Conservation (phyloP, 176 grass and related monocot genomes). For the Aechmea fasciata region DNA sequence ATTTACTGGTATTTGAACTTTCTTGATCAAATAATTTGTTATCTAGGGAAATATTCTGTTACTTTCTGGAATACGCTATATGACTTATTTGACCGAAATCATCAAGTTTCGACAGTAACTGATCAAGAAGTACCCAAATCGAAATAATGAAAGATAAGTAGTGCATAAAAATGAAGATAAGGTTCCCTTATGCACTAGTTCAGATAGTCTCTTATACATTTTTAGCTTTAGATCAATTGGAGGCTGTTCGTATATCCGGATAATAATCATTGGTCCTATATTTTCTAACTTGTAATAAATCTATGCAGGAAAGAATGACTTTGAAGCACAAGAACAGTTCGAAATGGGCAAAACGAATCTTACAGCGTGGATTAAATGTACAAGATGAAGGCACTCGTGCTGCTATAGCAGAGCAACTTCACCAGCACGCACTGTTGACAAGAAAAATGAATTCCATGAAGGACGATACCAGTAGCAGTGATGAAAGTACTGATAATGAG, state of each 20-base stretch:
- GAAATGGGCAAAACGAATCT: slow-evolving; percentile 73
- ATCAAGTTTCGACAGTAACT: no score
- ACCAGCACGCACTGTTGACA: slow-evolving; percentile 63
- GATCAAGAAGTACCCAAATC: no score
- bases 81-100: no score
- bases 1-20: background rate
- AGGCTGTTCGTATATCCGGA: no score
- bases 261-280: background rate
- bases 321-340: slow-evolving; percentile 91
- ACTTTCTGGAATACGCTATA: no score
- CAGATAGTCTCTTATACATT: no score
- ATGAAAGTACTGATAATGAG: slow-evolving; percentile 54
- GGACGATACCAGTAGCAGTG: slow-evolving; percentile 52
- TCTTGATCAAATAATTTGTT: background rate
- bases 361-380: slow-evolving; percentile 61
- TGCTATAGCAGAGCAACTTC: slow-evolving; percentile 72
- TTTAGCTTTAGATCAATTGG: no score
- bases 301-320: slow-evolving; percentile 72
- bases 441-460: slow-evolving; percentile 88
- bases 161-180: no score
- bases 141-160: no score
- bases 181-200: no score
- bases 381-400: slow-evolving; percentile 90
- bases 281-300: slow-evolving; percentile 12
- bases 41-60: no score